phyloP scores from a whole-genome alignment of 2,329 filamentous ascomycete species.

The Alternaria dauci region DNA sequence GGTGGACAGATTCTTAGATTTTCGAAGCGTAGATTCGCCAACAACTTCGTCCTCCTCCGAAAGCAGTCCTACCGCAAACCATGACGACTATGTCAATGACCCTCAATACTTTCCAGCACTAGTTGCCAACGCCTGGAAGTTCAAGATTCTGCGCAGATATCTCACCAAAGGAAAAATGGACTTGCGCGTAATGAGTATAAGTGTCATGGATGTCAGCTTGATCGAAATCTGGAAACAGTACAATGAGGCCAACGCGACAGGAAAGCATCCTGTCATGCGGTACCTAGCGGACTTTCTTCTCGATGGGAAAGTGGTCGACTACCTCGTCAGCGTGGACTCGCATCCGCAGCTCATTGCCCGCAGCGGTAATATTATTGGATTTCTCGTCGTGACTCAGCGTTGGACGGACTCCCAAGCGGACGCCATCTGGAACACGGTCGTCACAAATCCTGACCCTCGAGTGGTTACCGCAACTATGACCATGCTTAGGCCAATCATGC shows the following conservation, averaged over 20 bases:
- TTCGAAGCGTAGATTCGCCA: constrained; percentile 34
- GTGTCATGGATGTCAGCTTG: constrained; percentile 75
- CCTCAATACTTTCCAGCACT: constrained; percentile 57
- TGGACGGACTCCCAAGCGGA: constrained; percentile 79
- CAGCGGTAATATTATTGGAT: constrained; percentile 84
- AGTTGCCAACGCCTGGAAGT: constrained; percentile 71
- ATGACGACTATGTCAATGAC: constrained; percentile 32
- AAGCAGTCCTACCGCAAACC: neutral
- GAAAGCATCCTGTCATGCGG: constrained; percentile 65
- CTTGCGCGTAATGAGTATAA: constrained; percentile 79
- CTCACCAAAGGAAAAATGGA: constrained; percentile 91
- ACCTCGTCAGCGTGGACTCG: constrained; percentile 88
- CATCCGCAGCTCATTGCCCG: constrained; percentile 88
- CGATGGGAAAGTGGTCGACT: constrained; percentile 77
- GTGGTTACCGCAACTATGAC: constrained; percentile 81
- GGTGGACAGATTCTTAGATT: constrained; percentile 36
- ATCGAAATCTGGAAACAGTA: constrained; percentile 66
- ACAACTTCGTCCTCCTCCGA: constrained; percentile 21
- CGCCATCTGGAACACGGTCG: constrained; percentile 83
- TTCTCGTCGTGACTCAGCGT: constrained; percentile 79
- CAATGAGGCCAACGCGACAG: constrained; percentile 53
- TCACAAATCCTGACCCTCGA: constrained; percentile 81
- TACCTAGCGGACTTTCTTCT: constrained; percentile 76
- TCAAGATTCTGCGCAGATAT: constrained; percentile 73
- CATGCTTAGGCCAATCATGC: constrained; percentile 65